Base-by-base conservation (phyloP, 1,139 yeast species). In the Komagataea norvegica region DNA sequence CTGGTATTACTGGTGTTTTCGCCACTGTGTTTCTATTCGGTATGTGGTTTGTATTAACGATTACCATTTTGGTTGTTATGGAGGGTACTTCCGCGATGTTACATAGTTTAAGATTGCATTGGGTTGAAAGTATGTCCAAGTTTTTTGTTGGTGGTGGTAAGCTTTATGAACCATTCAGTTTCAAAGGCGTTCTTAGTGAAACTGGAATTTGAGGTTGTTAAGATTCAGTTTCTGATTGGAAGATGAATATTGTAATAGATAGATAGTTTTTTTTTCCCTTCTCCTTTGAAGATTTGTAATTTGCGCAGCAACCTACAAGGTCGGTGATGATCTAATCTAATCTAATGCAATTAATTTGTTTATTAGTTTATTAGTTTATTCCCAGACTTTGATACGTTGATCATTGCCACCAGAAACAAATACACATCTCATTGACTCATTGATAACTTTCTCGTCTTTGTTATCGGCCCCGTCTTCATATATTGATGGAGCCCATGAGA, bases 61-160 rank as follows among this genome's bases (percentile, higher is more conserved):
- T 88, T 31, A 79, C 88, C 49, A 88, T 93, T 42, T 72, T 93
- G 59, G 97, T 93, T 36, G 70, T 88, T 44, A 91, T 93, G 98
- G 98, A 93, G 64, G 99, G 99, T 37, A 93, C 98, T 0, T 85
- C 95, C 29, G 98, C 98, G 21, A 93, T 93, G 98, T 73, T 93
- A 55, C 99, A 93, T 64, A 85, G 96, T 19, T 73, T 93, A 54
- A 84, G 98, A 63, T 68, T 91, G 57, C 98, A 91, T 61, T 91
- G 99, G 99, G 98, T 93, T 40, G 99, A 93, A 64, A 89, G 96
- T 23, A 93, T 93, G 97, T 88, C 96, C 35, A 93, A 93, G 65
- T 93, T 86, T 61, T 93, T 91, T 55, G 87, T 84, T 54, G 98
- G 98, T 51, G 97, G 91, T 57, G 98, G 98, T 37, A 73, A 79